These are phyloP conservation scores for Suillus americanus DNA, from an alignment of 768 basidiomycete genomes.

Conservation along the genomic window DNA sequence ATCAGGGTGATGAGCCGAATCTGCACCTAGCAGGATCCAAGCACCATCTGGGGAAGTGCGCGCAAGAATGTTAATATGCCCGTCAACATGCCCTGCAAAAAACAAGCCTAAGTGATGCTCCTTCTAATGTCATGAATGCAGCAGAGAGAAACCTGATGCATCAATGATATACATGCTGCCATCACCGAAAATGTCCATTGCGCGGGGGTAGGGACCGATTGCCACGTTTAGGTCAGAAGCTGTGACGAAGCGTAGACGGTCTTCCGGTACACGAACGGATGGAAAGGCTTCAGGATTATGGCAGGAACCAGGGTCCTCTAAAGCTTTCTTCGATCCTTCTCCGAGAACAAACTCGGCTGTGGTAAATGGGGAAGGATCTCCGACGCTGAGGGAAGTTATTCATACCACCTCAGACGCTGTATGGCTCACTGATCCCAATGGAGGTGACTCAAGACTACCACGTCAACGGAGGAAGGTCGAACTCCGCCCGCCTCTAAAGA, in stretches of 20 bases:
- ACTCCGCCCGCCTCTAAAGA: conserved; percentile 47
- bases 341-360: conserved; percentile 47
- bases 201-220: conserved; percentile 46
- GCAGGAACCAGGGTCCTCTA: conserved; percentile 37
- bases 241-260: conserved; percentile 35
- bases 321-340: conserved; percentile 28
- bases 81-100: conserved; percentile 41
- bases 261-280: conserved; percentile 33
- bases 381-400: conserved; percentile 45
- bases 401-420: conserved; percentile 39
- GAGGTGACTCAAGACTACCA: conserved; percentile 47
- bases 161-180: conserved; percentile 57
- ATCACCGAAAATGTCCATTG: conserved; percentile 52
- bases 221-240: conserved; percentile 31
- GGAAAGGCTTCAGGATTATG: conserved; percentile 33
- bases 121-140: too few relatives aligned
- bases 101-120: not conserved
- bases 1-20: conserved; percentile 52
- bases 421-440: conserved; percentile 50
- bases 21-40: conserved; percentile 55
- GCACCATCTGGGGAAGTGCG: conserved; percentile 50
- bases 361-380: conserved; percentile 42
- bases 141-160: conserved; percentile 32
- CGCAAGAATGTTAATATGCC: conserved; percentile 50
- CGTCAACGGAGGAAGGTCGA: conserved; percentile 39